A percentile compares a stretch with the other conserved stretches of the same genome.
Evolutionary conservation across 2,329 filamentous ascomycete genomes (phyloP).

Genomic region (Westerdykella aurantiaca): DNA sequence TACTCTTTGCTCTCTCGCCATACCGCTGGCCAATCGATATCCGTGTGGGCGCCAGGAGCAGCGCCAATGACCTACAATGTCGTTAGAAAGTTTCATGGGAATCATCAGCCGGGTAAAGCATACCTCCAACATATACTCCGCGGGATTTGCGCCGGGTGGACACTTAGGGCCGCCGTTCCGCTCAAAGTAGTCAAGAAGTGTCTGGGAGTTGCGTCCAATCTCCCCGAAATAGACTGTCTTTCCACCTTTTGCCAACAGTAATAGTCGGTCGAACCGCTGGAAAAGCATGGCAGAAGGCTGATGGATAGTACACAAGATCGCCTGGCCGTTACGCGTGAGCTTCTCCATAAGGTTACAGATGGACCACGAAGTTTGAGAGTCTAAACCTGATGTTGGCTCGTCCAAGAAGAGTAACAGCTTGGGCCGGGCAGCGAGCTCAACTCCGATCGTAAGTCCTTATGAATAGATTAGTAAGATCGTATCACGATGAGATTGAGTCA

Average conservation of each 20-base stretch:
- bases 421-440: slow-evolving; percentile 64
- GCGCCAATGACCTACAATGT: slow-evolving; percentile 1
- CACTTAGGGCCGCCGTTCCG: slow-evolving; percentile 59
- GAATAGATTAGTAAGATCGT: slow-evolving; percentile 73
- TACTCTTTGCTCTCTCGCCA: slow-evolving; percentile 4
- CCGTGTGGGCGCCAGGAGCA: slow-evolving; percentile 2
- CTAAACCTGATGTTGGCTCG: slow-evolving; percentile 70
- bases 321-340: slow-evolving; percentile 70
- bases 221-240: slow-evolving; percentile 72
- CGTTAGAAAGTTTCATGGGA: slow-evolving; percentile 16
- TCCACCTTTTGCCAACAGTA: slow-evolving; percentile 68
- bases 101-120: neutral
- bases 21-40: slow-evolving; percentile 5
- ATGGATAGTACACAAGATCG: slow-evolving; percentile 87
- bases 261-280: slow-evolving; percentile 72
- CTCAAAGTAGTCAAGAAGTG: slow-evolving; percentile 66
- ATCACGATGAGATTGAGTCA: slow-evolving; percentile 52
- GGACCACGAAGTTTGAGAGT: slow-evolving; percentile 83
- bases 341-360: slow-evolving; percentile 80
- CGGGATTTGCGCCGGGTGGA: slow-evolving; percentile 63
- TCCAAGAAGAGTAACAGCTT: slow-evolving; percentile 86
- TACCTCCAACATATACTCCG: slow-evolving; percentile 64
- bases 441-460: slow-evolving; percentile 55
- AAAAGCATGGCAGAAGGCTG: slow-evolving; percentile 88
- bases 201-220: slow-evolving; percentile 61